Base-by-base conservation (phyloP, 371 early-diverging fungal genomes). In the Mortierella sp. region DNA sequence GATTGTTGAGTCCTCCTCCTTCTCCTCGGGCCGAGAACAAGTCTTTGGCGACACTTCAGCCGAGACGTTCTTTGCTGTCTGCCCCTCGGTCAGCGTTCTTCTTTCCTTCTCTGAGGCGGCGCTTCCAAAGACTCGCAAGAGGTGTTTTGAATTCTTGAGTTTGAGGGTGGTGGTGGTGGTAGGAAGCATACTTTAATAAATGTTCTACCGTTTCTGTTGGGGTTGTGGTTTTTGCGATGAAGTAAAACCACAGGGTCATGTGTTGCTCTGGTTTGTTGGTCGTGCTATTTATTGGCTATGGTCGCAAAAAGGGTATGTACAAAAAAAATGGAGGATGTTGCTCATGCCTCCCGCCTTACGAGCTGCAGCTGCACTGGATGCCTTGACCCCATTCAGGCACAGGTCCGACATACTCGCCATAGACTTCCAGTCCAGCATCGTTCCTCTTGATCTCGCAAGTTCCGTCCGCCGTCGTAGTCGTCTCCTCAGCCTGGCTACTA, bases 301-400 rank as follows among this genome's bases (percentile, higher is more conserved):
- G 41, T 41, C 4, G 38, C 4, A 46, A 14, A 46, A 46, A 46
- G 16, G 11, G 16, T 46, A 12, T 46, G 14, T 46, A 3, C 48
- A 46, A 46, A 46, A 46, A 46, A 46, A 12, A 11, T 46, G 41
- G 41, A 46, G 14, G 48, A 46, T 14, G 48, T 4, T 4, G 51
- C 51, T 51, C 18, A 1, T 51, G 21, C 18, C 51, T 21, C 16
- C 51, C 16, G 51, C 51, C 21, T 35, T 88, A 93, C 7, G 93
- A 93, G 60, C 92, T 93, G 70, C 93, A 93, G 29, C 91, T 91
- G 75, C 93, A 93, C 71, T 91, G 89, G 54, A 91, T 84, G 18
- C 90, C 91, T 49, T 90, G 88, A 49, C 92, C 93, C 93, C 93
- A 93, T 43, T 88, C 74, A 8, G 90, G 90, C 21, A 89, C 87